Evolutionary conservation across 1,139 yeast species (phyloP), one percentile per base, ranked within the genome.

Genomic region (Hansenula anomala): DNA sequence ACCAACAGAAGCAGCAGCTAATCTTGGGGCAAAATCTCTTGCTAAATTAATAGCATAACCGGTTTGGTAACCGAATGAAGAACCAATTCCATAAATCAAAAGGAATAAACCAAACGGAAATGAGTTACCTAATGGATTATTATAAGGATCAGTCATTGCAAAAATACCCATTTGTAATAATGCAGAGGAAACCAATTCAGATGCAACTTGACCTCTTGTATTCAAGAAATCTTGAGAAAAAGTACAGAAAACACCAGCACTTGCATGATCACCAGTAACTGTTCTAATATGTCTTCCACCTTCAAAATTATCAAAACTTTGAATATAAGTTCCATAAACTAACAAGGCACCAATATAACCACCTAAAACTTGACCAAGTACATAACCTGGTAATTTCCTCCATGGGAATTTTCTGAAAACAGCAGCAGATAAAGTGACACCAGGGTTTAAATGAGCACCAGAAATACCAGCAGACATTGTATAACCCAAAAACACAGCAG

Each of bases 1-100:
- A 25, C 78, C 78, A 33, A 70, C 60, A 34, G 68, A 56, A 34
- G 59, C 60, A 25, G 73, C 55, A 25, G 75, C 75, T 34, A 72
- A 51, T 49, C 78, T 59, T 42, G 78, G 78, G 30, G 73, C 75
- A 39, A 71, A 61, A 55, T 73, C 78, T 59, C 78, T 69, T 19
- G 78, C 78, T 44, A 68, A 58, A 55, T 72, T 72, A 47, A 73
- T 57, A 34, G 76, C 77, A 48, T 71, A 69, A 28, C 76, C 77
- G 19, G 78, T 73, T 52, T 69, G 73, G 56, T 63, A 69, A 36
- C 75, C 73, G 41, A 67, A 60, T 16, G 70, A 54, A 15, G 72
- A 63, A 50, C 73, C 75, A 36, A 71, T 54, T 34, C 65, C 64
- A 41, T 59, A 66, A 40, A 71, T 67, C 39, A 70, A 54, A 36